Evolutionary conservation across 805 yeast genomes (phyloP).

Genomic region (Lachancea nothofagi): DNA sequence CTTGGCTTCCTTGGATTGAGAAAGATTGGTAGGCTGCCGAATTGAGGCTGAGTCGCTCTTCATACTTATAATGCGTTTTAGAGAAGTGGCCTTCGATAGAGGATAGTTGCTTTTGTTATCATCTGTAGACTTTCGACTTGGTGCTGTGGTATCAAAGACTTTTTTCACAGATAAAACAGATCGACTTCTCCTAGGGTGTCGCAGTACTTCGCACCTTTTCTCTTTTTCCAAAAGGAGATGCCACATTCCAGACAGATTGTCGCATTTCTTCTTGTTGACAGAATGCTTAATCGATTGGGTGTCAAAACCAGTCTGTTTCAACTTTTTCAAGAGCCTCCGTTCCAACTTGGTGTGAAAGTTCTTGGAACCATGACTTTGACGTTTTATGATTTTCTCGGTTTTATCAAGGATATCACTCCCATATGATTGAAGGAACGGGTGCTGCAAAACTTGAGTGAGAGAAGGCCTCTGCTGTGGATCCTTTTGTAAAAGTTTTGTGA

Average conservation of each 20-base stretch:
- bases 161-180: constrained; percentile 32
- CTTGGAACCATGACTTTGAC: constrained; percentile 33
- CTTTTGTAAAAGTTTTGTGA: constrained; percentile 55
- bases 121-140: constrained; percentile 3
- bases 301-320: constrained; percentile 60
- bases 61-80: constrained; percentile 24
- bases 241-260: constrained; percentile 71
- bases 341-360: constrained; percentile 61
- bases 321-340: constrained; percentile 50
- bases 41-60: constrained; percentile 17
- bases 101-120: constrained; percentile 1
- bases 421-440: constrained; percentile 45
- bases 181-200: constrained; percentile 33
- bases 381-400: constrained; percentile 34
- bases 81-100: constrained; percentile 13
- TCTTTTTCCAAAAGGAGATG: constrained; percentile 53
- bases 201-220: constrained; percentile 28
- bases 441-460: constrained; percentile 43
- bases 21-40: constrained; percentile 12
- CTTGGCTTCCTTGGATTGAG: constrained; percentile 5
- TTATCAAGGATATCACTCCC: constrained; percentile 40
- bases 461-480: constrained; percentile 61
- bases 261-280: constrained; percentile 55
- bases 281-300: constrained; percentile 52
- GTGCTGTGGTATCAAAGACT: constrained; percentile 25